Evolutionary conservation across 2,329 filamentous ascomycete species (phyloP), one percentile per base, ranked within the genome.

Genomic region (Scedosporium dehoogii): DNA sequence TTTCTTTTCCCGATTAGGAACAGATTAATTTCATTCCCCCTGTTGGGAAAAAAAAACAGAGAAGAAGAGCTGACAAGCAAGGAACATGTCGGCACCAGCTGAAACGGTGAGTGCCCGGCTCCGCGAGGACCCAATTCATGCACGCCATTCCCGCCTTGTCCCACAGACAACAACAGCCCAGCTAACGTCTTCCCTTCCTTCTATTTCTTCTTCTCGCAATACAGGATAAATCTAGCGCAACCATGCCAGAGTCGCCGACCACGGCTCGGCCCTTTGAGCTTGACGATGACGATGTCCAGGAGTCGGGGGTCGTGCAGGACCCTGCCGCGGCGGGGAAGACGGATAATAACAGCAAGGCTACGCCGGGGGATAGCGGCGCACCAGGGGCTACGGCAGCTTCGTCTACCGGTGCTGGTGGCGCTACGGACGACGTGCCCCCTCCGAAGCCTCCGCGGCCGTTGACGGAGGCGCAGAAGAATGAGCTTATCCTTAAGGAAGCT

Each of bases 401-500:
- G 27, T 69, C 76, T 51, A 70, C 76, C 38, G 70, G 74, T 29
- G 33, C 5, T 10, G 33, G 33, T 12, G 67, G 76, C 16, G 66
- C 66, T 4, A 66, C 72, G 38, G 73, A 74, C 23, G 74, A 79
- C 58, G 70, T 69, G 21, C 75, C 87, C 25, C 92, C 92, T 12
- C 82, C 89, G 48, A 96, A 97, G 78, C 92, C 92, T 38, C 92
- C 92, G 41, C 86, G 92, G 64, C 93, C 93, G 57, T 70, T 91
- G 70, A 90, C 85, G 66, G 88, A 94, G 66, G 83, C 88, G 64
- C 88, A 96, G 74, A 89, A 96, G 78, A 92, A 91, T 58, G 89
- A 93, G 75, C 84, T 85, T 69, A 97, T 92, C 3, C 80, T 99
- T 62, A 93, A 91, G 73, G 94, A 99, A 74, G 94, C 94, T 0